These are phyloP conservation scores for Penicillium brevicompactum DNA, from an alignment of 2,329 filamentous ascomycete genomes.

Conservation along the genomic window DNA sequence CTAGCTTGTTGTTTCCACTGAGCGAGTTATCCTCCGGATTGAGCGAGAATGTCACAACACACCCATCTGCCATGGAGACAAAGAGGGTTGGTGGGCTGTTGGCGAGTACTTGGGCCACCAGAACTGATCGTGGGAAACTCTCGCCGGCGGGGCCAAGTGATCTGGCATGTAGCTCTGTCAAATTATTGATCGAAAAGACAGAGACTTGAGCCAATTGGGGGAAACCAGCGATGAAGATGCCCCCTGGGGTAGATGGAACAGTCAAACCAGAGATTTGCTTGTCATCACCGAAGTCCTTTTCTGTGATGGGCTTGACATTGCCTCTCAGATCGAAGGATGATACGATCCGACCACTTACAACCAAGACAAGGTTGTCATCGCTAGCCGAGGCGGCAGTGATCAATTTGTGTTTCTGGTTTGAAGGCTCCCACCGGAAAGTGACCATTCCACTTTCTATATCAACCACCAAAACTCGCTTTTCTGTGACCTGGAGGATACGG, in stretches of 20 bases:
- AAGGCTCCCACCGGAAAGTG: slow-evolving; percentile 50
- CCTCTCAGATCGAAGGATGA: slow-evolving; percentile 67
- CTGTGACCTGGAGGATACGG: slow-evolving; percentile 75
- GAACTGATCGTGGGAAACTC: slow-evolving; percentile 80
- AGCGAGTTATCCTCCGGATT: slow-evolving; percentile 64
- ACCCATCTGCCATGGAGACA: slow-evolving; percentile 88
- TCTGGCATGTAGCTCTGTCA: slow-evolving; percentile 68
- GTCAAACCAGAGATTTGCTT: slow-evolving; percentile 87
- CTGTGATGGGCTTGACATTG: slow-evolving; percentile 59
- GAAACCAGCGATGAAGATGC: slow-evolving; percentile 79
- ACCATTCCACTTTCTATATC: slow-evolving; percentile 56
- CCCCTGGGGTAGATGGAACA: slow-evolving; percentile 63
- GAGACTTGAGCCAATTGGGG: slow-evolving; percentile 82
- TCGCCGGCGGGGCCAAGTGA: slow-evolving; percentile 66
- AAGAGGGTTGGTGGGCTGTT: slow-evolving; percentile 75
- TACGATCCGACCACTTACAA: slow-evolving; percentile 72
- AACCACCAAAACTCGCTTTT: slow-evolving; percentile 62
- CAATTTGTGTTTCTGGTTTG: slow-evolving; percentile 45
- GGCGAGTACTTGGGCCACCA: slow-evolving; percentile 73
- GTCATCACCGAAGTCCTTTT: slow-evolving; percentile 63
- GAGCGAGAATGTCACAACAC: slow-evolving; percentile 80
- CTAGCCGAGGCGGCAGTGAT: slow-evolving; percentile 83
- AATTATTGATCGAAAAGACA: slow-evolving; percentile 67
- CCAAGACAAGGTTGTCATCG: slow-evolving; percentile 68
- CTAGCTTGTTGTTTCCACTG: slow-evolving; percentile 74